Conservation (phyloP, 1,284 basidiomycete genomes). For the Tranzscheliella williamsii region DNA sequence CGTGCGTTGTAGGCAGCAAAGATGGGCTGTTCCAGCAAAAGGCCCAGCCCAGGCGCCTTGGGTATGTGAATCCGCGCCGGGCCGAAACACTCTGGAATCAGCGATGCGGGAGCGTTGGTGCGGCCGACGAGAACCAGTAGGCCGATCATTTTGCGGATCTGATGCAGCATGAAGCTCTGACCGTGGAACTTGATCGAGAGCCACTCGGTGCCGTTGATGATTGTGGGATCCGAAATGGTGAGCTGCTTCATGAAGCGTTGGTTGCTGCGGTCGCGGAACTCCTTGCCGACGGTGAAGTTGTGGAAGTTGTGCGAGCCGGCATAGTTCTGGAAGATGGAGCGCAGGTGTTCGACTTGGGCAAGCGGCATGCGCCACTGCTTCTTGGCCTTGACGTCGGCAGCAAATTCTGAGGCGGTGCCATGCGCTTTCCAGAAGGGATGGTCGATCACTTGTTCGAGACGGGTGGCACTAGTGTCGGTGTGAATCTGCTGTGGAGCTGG, state of each 20-base stretch:
- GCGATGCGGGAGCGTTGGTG: conserved; percentile 39
- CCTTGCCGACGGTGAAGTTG: conserved; percentile 90
- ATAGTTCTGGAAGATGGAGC: conserved; percentile 40
- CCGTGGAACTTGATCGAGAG: conserved; percentile 90
- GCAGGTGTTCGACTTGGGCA: conserved; percentile 36
- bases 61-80: conserved; percentile 83
- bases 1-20: conserved; percentile 78
- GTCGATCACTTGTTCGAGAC: conserved; percentile 26
- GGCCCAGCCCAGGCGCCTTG: conserved; percentile 92
- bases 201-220: conserved; percentile 92
- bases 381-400: conserved; percentile 49
- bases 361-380: conserved; percentile 45
- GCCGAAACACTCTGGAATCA: conserved; percentile 64
- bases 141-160: conserved; percentile 95
- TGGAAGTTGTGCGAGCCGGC: conserved; percentile 74
- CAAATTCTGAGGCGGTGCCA: conserved; percentile 29
- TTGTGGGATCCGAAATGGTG: conserved; percentile 61
- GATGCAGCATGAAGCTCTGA: conserved; percentile 98
- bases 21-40: conserved; percentile 90
- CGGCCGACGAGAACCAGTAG: conserved; percentile 70
- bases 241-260: conserved; percentile 67
- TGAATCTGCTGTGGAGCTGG: too few species aligned
- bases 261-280: conserved; percentile 79
- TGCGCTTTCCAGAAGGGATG: conserved; percentile 57
- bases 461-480: conserved; percentile 1